phyloP scores from a whole-genome alignment of 2,329 filamentous ascomycete genomes.

The Pleurostoma richardsiae region DNA sequence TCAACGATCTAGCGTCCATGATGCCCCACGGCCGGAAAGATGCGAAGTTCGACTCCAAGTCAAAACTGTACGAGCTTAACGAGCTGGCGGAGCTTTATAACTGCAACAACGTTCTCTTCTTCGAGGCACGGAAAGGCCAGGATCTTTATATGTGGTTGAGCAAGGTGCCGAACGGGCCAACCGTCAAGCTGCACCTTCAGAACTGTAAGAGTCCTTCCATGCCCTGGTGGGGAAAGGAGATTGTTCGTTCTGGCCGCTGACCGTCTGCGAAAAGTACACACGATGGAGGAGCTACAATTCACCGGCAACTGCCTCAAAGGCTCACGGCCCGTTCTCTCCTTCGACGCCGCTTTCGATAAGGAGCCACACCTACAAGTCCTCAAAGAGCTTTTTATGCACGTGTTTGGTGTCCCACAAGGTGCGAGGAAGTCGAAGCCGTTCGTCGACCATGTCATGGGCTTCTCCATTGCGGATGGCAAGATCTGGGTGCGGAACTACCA shows the following conservation, averaged over 20 bases:
- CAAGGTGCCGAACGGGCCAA: conserved; percentile 79
- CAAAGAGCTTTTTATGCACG: conserved; percentile 84
- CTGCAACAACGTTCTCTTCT: conserved; percentile 88
- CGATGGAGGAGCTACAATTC: conserved; percentile 95
- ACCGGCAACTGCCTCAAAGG: conserved; percentile 96
- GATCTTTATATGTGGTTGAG: conserved; percentile 93
- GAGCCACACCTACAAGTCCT: conserved; percentile 76
- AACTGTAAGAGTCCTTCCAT: conserved; percentile 49
- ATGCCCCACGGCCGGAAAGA: conserved; percentile 92
- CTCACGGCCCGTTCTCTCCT: conserved; percentile 83
- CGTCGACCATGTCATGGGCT: conserved; percentile 89
- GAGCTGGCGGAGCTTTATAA: conserved; percentile 72
- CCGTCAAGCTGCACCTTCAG: conserved; percentile 62
- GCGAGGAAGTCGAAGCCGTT: conserved; percentile 92
- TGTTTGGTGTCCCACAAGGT: conserved; percentile 86
- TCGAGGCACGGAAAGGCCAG: conserved; percentile 90
- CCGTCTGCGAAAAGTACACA: conserved; percentile 60
- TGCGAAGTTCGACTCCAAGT: conserved; percentile 95
- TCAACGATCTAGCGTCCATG: conserved; percentile 83
- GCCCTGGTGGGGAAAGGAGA: conserved; percentile 14
- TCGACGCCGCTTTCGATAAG: conserved; percentile 81
- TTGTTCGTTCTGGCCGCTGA: background rate
- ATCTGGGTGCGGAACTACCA: conserved; percentile 97
- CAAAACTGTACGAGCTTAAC: conserved; percentile 77
- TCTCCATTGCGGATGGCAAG: conserved; percentile 86